Base-by-base conservation (phyloP, 176 grass and related monocot genomes). In the Carex littledalei region DNA sequence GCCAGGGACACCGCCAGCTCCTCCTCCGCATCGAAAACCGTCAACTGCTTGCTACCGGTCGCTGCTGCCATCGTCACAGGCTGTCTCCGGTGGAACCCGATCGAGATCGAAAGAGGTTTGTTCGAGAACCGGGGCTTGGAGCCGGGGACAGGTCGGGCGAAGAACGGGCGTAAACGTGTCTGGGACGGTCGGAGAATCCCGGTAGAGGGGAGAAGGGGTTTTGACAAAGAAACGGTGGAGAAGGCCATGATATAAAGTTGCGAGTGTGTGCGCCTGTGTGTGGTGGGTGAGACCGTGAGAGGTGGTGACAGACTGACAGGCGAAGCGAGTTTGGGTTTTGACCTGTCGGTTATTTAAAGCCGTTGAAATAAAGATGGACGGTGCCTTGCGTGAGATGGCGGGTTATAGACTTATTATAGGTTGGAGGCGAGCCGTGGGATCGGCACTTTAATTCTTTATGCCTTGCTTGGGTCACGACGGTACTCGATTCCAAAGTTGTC, bases 281-380 rank as follows among this genome's bases (percentile, higher is more conserved):
- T 81, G 14, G 73, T 89, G 83, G 88, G 86, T 72, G 34, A 39
- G 37, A 39, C 4, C 37, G 37, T 39, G 37, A 16, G 73, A 32
- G 16, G 15, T 77, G 29, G 60, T 37, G 84, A 85, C 89, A 81
- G 56, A 32, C 83, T 37, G 84, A 85, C 89, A 81, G 56, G 45
- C 80, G 45, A 86, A 80, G 82, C 10, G 82, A 87, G 49, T 18
- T 18, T 76, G 26, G 4, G 26, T 5, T 53, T 54, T 83, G 45
- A 83, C 24, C 1, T 34, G 63, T 50, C 21, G 37, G 41, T n/a
- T 20, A 87, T 89, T 82, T 90, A 71, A 17, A 62, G 85, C 85
- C 90, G 90, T 89, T 53, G 70, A 94, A 82, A 90, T 92, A 58
- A 15, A 67, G 88, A 92, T 92, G 41, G 81, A 90, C 93, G 88